phyloP scores from a whole-genome alignment of 2,329 filamentous ascomycete species.

The Aspergillus pseudoglaucus region DNA sequence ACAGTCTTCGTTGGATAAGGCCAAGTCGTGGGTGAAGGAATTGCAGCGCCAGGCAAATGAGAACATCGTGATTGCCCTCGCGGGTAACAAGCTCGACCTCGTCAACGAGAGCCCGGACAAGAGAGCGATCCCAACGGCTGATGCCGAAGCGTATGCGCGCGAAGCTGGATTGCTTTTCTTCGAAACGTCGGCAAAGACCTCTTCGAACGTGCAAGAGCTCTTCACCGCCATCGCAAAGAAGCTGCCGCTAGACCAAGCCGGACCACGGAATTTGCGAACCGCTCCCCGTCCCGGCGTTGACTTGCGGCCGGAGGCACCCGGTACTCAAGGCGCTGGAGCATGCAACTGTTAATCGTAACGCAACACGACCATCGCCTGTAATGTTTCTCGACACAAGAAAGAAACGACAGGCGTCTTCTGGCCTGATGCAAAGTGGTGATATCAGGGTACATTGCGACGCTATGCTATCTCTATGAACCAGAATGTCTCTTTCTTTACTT shows the following conservation, averaged over 20 bases:
- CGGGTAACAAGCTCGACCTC: constrained; percentile 95
- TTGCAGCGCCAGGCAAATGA: constrained; percentile 98
- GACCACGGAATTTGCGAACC: constrained; percentile 74
- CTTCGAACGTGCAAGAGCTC: constrained; percentile 89
- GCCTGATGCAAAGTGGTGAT: not conserved
- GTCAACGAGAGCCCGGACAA: constrained; percentile 93
- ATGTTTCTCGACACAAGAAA: not conserved
- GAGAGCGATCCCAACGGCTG: constrained; percentile 78
- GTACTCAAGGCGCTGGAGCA: constrained; percentile 52
- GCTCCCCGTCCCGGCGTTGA: constrained; percentile 60
- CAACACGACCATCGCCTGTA: not conserved
- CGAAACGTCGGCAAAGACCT: constrained; percentile 95
- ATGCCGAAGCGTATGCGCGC: constrained; percentile 90
- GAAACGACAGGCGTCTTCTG: not conserved
- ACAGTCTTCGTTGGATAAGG: constrained; percentile 94
- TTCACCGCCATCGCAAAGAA: constrained; percentile 99
- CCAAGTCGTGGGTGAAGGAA: constrained; percentile 98
- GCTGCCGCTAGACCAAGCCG: constrained; percentile 88
- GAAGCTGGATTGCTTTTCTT: constrained; percentile 96
- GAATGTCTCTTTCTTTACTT: not conserved
- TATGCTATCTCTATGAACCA: not conserved
- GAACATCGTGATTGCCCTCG: constrained; percentile 97
- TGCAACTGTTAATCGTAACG: constrained; percentile 55
- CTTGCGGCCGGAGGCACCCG: constrained; percentile 56
- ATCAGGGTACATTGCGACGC: not conserved